Conservation (phyloP, 306 rosid species). For the Rosa lucieae region DNA sequence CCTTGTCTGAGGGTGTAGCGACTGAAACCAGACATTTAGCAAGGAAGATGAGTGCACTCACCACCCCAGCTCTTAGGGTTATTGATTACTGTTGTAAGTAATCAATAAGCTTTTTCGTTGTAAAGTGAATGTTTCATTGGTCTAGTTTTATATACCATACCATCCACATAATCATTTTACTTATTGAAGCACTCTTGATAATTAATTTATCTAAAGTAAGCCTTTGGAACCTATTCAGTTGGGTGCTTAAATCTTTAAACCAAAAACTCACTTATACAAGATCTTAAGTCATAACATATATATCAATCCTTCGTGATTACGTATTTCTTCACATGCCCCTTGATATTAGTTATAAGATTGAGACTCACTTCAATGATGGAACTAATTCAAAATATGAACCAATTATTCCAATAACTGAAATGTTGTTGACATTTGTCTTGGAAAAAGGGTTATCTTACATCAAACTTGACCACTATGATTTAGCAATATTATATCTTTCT, state of each 20-base stretch:
- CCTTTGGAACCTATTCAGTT: not conserved
- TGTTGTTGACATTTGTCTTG: not conserved
- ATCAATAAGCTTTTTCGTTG: not conserved
- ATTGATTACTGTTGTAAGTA: not conserved
- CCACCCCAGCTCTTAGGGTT: not conserved
- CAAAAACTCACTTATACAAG: not conserved
- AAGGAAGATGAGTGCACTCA: not conserved
- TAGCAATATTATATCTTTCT: not conserved
- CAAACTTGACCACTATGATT: not conserved
- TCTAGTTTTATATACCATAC: not conserved
- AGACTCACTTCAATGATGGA: not conserved
- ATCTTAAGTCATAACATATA: not conserved
- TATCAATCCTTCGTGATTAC: not conserved
- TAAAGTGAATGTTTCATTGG: not conserved
- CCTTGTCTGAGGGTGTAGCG: not conserved
- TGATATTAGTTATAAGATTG: not conserved
- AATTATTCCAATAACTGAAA: not conserved
- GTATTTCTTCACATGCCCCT: not conserved
- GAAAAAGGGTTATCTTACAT: not conserved
- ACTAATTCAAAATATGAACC: not conserved
- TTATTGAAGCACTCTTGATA: not conserved
- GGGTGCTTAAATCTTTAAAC: not conserved
- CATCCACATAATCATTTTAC: not conserved
- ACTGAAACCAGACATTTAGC: not conserved
- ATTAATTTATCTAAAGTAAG: not conserved